Percentiles rank a stretch among this genome's conserved stretches.
These are phyloP conservation scores for Barnettozyma sucrosica DNA, from an alignment of 805 yeast genomes.

Conservation along the genomic window DNA sequence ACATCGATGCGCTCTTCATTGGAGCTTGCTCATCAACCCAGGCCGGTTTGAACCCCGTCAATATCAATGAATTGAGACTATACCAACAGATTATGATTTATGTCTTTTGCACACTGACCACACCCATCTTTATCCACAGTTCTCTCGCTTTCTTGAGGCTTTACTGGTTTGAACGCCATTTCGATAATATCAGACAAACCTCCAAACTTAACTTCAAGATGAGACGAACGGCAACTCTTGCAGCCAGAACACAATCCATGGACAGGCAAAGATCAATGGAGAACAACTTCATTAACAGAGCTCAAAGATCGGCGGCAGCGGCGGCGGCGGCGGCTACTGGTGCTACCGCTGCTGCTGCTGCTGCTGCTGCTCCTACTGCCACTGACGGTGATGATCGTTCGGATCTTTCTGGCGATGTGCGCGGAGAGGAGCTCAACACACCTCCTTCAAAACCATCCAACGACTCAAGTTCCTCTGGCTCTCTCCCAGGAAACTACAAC, in stretches of 20 bases:
- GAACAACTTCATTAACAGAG: slow-evolving; percentile 6
- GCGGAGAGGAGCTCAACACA: not conserved
- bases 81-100: slow-evolving; percentile 81
- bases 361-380: not conserved
- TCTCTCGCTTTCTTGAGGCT: slow-evolving; percentile 69
- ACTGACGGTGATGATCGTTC: not conserved
- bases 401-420: not conserved
- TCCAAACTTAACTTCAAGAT: slow-evolving; percentile 77
- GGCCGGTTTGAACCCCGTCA: slow-evolving; percentile 84
- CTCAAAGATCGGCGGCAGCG: slow-evolving; percentile 2
- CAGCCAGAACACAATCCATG: slow-evolving; percentile 40
- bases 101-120: slow-evolving; percentile 56
- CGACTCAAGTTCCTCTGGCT: slow-evolving; percentile 16
- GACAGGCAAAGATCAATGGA: slow-evolving; percentile 17
- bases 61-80: slow-evolving; percentile 53
- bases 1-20: slow-evolving; percentile 77
- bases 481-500: slow-evolving; percentile 2
- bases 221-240: slow-evolving; percentile 73
- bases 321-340: too few species aligned
- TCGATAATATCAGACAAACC: slow-evolving; percentile 71
- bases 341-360: too few species aligned
- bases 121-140: slow-evolving; percentile 87
- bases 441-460: slow-evolving; percentile 3
- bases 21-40: slow-evolving; percentile 79
- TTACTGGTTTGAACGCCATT: slow-evolving; percentile 84